These are phyloP conservation scores for Arctostaphylos glauca DNA, from an alignment of 148 eudicot species.

Conservation along the genomic window DNA sequence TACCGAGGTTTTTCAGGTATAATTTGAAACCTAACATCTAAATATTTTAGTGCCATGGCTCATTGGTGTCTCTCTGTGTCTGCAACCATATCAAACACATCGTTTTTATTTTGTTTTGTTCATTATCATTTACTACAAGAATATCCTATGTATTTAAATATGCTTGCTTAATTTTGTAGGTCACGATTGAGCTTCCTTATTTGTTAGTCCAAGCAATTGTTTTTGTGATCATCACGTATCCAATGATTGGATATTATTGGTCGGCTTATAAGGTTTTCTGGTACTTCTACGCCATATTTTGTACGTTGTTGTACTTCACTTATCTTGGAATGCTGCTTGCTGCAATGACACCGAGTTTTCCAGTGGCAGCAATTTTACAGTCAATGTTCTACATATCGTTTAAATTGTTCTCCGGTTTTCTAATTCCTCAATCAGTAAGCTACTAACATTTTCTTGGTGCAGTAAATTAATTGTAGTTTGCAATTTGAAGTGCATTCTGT, in stretches of 20 bases:
- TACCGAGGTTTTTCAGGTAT: neutral
- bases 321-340: slow-evolving; percentile 27
- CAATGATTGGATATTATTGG: slow-evolving; percentile 2
- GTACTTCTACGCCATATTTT: slow-evolving; percentile 62
- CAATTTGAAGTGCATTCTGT: neutral
- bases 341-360: neutral
- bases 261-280: slow-evolving; percentile 54
- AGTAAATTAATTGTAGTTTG: neutral
- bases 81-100: neutral
- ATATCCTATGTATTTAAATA: neutral
- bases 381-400: neutral
- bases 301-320: slow-evolving; percentile 56
- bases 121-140: neutral
- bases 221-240: neutral
- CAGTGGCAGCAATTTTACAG: neutral
- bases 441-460: neutral
- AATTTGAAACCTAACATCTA: neutral
- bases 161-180: neutral
- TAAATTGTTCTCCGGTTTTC: neutral
- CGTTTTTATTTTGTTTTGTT: too few species aligned
- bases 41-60: neutral
- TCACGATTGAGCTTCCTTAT: neutral
- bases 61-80: neutral
- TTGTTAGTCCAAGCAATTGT: neutral
- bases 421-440: neutral